Evolutionary conservation across 2,329 filamentous ascomycete genomes (phyloP), one percentile per base, ranked within the genome.

Genomic region (Clonostachys rosea): DNA sequence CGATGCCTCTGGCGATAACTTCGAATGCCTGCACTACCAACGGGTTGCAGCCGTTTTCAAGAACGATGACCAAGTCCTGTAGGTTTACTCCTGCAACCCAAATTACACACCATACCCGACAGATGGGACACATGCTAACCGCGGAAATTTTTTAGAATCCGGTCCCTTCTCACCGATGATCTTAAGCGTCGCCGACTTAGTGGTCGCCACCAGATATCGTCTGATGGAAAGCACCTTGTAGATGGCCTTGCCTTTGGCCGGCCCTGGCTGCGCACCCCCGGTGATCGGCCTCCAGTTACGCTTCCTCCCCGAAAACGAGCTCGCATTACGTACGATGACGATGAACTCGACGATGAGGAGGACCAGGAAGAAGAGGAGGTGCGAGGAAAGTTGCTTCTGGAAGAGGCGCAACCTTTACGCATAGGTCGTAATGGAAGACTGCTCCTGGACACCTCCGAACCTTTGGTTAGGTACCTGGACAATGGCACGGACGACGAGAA

Each of bases 1-100:
- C 17, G 74, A 77, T 47, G 57, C 59, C 30, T 66, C 70, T 36
- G 77, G 76, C n/a, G 71, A 67, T 16, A 83, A 79, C 42, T 96
- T 89, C 54, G 92, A 97, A 67, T 94, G 89, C 57, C 68, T 96
- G 48, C 92, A 96, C 68, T 97, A 89, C 58, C 86, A 89, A 61
- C 74, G 79, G 17, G 77, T 95, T 6, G 72, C 75, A 13, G 76
- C 78, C 41, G 72, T 94, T 10, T 71, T 96, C 49, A 86, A 88
- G 55, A 85, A 92, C 45, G 90, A 94, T 47, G 91, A 96, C 58
- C 82, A 91, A 63, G 80, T 96, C 47, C 74, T 87, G 87, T 91
- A 70, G 57, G 84, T 74, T 37, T 12, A 37, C 43, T 44, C 20
- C 17, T 35, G 86, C 90, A 44, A 84, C 89, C 11, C 78, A 96